phyloP scores from a whole-genome alignment of 371 early-diverging fungal genomes.

The Apophysomyces trapeziformis region DNA sequence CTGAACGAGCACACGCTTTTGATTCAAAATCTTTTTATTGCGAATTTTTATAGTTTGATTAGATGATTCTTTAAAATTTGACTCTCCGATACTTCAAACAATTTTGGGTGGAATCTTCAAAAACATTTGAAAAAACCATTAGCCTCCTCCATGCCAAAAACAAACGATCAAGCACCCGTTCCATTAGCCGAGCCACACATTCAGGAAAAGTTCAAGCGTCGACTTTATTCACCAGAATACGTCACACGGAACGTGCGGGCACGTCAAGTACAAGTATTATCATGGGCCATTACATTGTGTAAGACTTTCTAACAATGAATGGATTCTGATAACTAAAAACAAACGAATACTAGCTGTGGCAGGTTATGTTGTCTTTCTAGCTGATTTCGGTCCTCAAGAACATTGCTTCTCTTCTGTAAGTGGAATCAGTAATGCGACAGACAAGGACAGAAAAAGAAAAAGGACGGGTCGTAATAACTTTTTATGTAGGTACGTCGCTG shows the following conservation, averaged over 20 bases:
- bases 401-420: slow-evolving; percentile 54
- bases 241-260: slow-evolving; percentile 41
- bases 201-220: slow-evolving; percentile 36
- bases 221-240: slow-evolving; percentile 38
- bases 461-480: neutral
- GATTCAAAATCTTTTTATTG: no score
- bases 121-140: no score
- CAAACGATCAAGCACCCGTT: slow-evolving; percentile 14
- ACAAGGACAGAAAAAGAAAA: neutral
- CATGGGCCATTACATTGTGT: slow-evolving; percentile 43
- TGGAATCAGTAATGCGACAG: neutral
- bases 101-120: no score
- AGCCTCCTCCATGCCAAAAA: neutral
- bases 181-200: slow-evolving; percentile 22
- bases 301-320: slow-evolving; percentile 17
- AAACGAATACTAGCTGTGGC: slow-evolving; percentile 28
- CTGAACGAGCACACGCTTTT: no score
- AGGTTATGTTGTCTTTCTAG: slow-evolving; percentile 50
- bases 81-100: no score
- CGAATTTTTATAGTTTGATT: no score
- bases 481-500: slow-evolving; percentile 42
- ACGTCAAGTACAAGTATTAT: slow-evolving; percentile 42
- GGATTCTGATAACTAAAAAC: neutral
- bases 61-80: no score
- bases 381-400: slow-evolving; percentile 51